Evolutionary conservation across 352 stramenopile species (phyloP).

Genomic region (Phytophthora gonapodyides): DNA sequence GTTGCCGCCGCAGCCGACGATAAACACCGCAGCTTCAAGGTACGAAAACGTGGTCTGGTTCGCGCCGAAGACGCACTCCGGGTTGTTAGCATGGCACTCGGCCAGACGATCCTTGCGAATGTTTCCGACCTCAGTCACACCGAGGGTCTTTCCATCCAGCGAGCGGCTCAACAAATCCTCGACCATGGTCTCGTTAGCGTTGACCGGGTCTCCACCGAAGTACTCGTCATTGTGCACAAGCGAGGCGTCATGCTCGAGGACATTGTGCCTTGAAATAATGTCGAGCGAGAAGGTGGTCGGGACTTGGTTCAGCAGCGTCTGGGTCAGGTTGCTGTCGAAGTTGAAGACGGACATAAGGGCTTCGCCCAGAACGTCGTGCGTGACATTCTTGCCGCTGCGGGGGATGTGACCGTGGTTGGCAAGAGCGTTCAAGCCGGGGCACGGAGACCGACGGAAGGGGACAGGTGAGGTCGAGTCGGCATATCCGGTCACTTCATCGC

Average conservation of each 20-base stretch:
- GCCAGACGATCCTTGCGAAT: constrained; percentile 30
- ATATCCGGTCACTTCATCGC: constrained; percentile 31
- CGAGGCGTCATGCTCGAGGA: constrained; percentile 55
- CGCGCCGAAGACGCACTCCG: constrained; percentile 32
- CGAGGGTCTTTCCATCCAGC: constrained; percentile 21
- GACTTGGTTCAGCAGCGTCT: constrained; percentile 29
- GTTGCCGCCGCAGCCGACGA: constrained; percentile 36
- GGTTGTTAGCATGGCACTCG: constrained; percentile 35
- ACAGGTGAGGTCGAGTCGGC: constrained; percentile 30
- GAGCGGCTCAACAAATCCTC: constrained; percentile 26
- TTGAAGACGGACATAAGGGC: constrained; percentile 39
- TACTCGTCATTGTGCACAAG: constrained; percentile 35
- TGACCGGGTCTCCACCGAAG: constrained; percentile 30
- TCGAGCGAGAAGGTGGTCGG: constrained; percentile 33
- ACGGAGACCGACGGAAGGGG: constrained; percentile 42
- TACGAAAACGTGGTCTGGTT: constrained; percentile 29
- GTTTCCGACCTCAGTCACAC: constrained; percentile 23
- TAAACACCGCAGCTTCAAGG: constrained; percentile 34
- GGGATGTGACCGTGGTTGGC: constrained; percentile 61
- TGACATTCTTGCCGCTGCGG: constrained; percentile 50
- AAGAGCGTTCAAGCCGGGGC: constrained; percentile 49
- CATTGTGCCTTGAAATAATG: constrained; percentile 43
- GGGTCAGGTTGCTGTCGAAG: constrained; percentile 26
- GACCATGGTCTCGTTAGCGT: constrained; percentile 27
- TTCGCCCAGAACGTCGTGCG: constrained; percentile 20